These are phyloP conservation scores for Polytrichum formosum DNA, from an alignment of 225 moss, liverwort and hornwort genomes.

Conservation along the genomic window DNA sequence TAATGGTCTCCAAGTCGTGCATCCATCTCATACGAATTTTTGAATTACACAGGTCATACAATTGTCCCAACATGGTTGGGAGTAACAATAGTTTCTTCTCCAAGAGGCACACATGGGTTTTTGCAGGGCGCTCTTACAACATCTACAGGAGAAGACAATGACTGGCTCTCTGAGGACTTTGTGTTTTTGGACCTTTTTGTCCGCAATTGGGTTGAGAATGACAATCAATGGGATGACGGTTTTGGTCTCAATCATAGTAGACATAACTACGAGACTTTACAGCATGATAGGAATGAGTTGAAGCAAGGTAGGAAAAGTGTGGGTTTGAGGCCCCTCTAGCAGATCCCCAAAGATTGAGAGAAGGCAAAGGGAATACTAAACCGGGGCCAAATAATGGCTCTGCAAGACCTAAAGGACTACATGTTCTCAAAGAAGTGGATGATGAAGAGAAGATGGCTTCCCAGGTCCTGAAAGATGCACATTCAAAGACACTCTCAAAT, in stretches of 20 bases:
- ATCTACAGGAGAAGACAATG: too few relatives aligned
- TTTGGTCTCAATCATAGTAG: slow-evolving; percentile 30
- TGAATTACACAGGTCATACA: too few relatives aligned
- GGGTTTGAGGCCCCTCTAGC: slow-evolving; percentile 28
- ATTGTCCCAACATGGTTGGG: too few relatives aligned
- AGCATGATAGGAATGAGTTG: slow-evolving; percentile 17
- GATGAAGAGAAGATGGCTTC: slow-evolving; percentile 25
- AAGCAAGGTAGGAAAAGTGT: slow-evolving; percentile 17
- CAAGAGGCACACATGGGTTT: too few relatives aligned
- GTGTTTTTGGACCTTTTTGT: too few relatives aligned
- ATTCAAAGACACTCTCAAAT: slow-evolving; percentile 60
- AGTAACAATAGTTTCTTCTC: too few relatives aligned
- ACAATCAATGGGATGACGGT: slow-evolving; percentile 47
- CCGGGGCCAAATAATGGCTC: slow-evolving; percentile 23
- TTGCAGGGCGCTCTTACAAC: too few relatives aligned
- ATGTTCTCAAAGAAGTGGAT: slow-evolving; percentile 28
- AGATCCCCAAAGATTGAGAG: slow-evolving; percentile 19
- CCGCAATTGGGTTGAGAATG: too few relatives aligned
- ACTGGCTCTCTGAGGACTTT: too few relatives aligned
- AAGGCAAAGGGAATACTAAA: slow-evolving; percentile 19
- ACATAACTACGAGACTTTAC: slow-evolving; percentile 15
- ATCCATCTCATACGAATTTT: too few relatives aligned
- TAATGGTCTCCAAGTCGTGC: too few relatives aligned
- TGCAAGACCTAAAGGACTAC: slow-evolving; percentile 18
- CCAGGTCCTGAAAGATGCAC: slow-evolving; percentile 32